Percentiles rank a stretch among this genome's conserved stretches.
Evolutionary conservation across 1,284 basidiomycete genomes (phyloP).

Genomic region (Ustanciosporium gigantosporum): DNA sequence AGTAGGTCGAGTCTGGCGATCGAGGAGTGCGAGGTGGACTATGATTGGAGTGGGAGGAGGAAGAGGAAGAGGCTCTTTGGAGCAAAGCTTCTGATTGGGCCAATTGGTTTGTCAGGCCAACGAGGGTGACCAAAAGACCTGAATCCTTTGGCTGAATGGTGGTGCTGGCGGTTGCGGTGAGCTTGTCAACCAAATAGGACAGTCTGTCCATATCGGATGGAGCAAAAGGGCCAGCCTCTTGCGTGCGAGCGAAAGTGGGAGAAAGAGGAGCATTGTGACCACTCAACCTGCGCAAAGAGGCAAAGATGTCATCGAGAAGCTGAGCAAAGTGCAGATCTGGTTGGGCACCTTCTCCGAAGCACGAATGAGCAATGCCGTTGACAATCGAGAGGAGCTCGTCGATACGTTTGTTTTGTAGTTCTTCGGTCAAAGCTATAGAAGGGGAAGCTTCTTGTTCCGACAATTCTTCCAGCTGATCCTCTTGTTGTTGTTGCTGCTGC

Average conservation of each 20-base stretch:
- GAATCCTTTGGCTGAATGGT: constrained; percentile 2
- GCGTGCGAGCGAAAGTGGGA: constrained; percentile 9
- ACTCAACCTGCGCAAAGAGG: constrained; percentile 21
- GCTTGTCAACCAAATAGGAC: constrained; percentile 19
- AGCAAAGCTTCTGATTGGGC: constrained; percentile 6
- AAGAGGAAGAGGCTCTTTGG: background rate
- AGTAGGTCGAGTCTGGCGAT: constrained; percentile 3
- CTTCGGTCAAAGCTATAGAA: background rate
- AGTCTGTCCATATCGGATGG: constrained; percentile 19
- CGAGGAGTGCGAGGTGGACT: constrained; percentile 22
- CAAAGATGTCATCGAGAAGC: constrained; percentile 30
- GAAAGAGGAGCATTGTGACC: constrained; percentile 25
- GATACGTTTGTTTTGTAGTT: constrained; percentile 21
- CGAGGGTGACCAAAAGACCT: constrained; percentile 11
- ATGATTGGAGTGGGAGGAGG: background rate
- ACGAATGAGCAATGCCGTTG: constrained; percentile 17
- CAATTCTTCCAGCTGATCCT: background rate
- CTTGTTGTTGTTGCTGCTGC: background rate
- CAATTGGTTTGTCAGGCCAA: constrained; percentile 3
- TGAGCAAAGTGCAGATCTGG: constrained; percentile 10
- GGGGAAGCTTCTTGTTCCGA: background rate
- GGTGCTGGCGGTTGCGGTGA: constrained; percentile 1
- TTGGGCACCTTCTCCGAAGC: background rate
- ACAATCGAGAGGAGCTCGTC: constrained; percentile 20
- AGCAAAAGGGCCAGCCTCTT: background rate